Conservation (phyloP, 2,329 filamentous ascomycete species). For the Dactylellina drechsleri region DNA sequence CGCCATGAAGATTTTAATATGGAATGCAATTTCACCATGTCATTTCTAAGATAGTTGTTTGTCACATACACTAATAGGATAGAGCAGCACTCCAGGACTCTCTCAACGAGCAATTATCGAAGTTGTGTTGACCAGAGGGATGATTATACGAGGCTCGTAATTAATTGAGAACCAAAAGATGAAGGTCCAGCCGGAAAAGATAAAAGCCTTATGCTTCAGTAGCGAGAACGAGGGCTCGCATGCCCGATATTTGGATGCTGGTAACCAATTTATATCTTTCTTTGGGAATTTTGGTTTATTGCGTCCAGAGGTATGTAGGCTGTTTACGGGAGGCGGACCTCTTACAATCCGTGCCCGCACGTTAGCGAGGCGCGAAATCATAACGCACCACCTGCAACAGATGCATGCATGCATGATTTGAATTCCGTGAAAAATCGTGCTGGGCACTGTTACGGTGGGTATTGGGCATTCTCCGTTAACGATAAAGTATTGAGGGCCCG, state of each 20-base stretch:
- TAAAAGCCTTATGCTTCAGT: no score
- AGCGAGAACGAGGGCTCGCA: no score
- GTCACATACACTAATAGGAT: no score
- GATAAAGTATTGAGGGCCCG: slow-evolving; percentile 22
- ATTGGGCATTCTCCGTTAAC: slow-evolving; percentile 27
- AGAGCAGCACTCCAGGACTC: no score
- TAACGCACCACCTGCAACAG: slow-evolving; percentile 24
- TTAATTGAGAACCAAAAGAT: no score
- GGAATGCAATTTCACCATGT: no score
- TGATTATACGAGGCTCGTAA: no score
- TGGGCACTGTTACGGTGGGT: slow-evolving; percentile 10
- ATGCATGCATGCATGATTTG: slow-evolving; percentile 7
- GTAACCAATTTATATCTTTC: slow-evolving; percentile 34
- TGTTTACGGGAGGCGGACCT: slow-evolving; percentile 1
- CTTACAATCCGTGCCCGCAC: background rate
- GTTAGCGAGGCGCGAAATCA: slow-evolving; percentile 22
- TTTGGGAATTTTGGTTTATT: slow-evolving; percentile 1
- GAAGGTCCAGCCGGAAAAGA: no score
- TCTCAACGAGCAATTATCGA: no score
- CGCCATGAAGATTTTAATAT: no score
- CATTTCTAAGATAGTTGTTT: no score
- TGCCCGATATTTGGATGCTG: slow-evolving; percentile 13
- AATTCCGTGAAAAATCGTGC: slow-evolving; percentile 22
- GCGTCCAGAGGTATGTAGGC: background rate
- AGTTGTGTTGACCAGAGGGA: no score